Evolutionary conservation across 164 flowering plant genomes (phyloP).

Genomic region (Platanus orientalis): DNA sequence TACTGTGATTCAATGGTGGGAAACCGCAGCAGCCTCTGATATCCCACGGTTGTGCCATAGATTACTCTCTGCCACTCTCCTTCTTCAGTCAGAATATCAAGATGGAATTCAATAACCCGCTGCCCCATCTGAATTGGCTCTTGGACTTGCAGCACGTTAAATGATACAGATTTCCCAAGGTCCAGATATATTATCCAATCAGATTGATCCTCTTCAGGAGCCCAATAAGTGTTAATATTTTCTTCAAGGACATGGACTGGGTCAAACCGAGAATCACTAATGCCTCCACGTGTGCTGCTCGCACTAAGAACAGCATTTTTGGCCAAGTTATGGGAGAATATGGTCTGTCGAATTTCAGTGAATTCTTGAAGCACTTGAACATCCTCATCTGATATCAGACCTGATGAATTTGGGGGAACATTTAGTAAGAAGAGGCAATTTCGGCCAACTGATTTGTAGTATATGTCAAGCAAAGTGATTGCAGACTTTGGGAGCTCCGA

Average conservation of each 20-base stretch:
- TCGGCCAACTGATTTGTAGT: constrained; percentile 82
- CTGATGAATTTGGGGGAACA: constrained; percentile 92
- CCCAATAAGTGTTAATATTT: constrained; percentile 72
- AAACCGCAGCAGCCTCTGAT: constrained; percentile 60
- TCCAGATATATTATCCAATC: constrained; percentile 54
- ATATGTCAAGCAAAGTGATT: constrained; percentile 67
- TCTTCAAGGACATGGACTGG: constrained; percentile 51
- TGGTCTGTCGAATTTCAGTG: constrained; percentile 42
- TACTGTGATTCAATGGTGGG: constrained; percentile 34
- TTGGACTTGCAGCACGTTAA: constrained; percentile 74
- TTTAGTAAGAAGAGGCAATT: constrained; percentile 83
- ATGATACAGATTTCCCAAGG: constrained; percentile 33
- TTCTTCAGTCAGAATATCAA: constrained; percentile 38
- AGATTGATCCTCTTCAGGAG: constrained; percentile 54
- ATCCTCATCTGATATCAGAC: constrained; percentile 86
- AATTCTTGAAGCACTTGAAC: constrained; percentile 72
- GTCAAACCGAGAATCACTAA: constrained; percentile 31
- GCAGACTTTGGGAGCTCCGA: constrained; percentile 85
- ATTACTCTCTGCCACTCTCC: constrained; percentile 49
- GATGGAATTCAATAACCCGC: constrained; percentile 54
- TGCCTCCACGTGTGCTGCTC: constrained; percentile 65
- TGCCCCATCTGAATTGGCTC: constrained; percentile 98
- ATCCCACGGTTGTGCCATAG: constrained; percentile 79
- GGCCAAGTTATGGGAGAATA: constrained; percentile 75
- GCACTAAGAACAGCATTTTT: constrained; percentile 40